These are phyloP conservation scores for Mollisiaceae sp. DNA, from an alignment of 2,329 filamentous ascomycete genomes.

Conservation along the genomic window DNA sequence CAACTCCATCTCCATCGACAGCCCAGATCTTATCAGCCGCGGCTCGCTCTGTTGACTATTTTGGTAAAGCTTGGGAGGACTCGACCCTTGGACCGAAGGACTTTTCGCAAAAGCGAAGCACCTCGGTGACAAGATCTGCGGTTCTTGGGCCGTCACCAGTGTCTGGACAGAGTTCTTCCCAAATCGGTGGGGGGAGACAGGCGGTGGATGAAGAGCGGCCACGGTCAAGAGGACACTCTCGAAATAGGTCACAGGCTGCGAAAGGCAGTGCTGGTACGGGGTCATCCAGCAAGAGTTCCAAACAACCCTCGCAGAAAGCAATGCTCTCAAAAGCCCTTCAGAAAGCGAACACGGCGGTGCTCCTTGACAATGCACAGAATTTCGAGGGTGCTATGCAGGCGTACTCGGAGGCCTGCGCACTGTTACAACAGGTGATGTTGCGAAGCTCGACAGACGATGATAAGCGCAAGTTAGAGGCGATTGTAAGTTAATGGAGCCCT, in stretches of 20 bases:
- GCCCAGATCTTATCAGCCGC: conserved; percentile 42
- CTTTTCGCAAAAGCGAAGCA: conserved; percentile 33
- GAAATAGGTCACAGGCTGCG: conserved; percentile 52
- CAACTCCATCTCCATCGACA: conserved; percentile 42
- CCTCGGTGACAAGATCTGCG: conserved; percentile 31
- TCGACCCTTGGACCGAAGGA: conserved; percentile 31
- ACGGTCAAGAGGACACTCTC: conserved; percentile 46
- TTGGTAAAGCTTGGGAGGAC: conserved; percentile 39
- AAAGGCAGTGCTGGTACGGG: conserved; percentile 53
- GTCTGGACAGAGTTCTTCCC: conserved; percentile 20
- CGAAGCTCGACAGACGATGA: conserved; percentile 87
- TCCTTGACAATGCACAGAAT: conserved; percentile 95
- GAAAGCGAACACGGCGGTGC: conserved; percentile 93
- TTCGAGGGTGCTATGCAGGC: conserved; percentile 89
- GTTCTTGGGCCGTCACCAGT: conserved; percentile 31
- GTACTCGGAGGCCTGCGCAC: conserved; percentile 86
- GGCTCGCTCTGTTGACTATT: conserved; percentile 41
- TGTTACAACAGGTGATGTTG: conserved; percentile 86
- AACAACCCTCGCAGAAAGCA: conserved; percentile 79
- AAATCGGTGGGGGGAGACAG: conserved; percentile 14
- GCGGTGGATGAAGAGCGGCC: conserved; percentile 23
- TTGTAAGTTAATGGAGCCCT: conserved; percentile 65
- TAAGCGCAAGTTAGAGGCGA: conserved; percentile 86
- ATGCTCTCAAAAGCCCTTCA: conserved; percentile 96
- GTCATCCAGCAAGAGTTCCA: conserved; percentile 43